Conservation (phyloP, 176 grass and related monocot species). For the Cenchrus purpureus region DNA sequence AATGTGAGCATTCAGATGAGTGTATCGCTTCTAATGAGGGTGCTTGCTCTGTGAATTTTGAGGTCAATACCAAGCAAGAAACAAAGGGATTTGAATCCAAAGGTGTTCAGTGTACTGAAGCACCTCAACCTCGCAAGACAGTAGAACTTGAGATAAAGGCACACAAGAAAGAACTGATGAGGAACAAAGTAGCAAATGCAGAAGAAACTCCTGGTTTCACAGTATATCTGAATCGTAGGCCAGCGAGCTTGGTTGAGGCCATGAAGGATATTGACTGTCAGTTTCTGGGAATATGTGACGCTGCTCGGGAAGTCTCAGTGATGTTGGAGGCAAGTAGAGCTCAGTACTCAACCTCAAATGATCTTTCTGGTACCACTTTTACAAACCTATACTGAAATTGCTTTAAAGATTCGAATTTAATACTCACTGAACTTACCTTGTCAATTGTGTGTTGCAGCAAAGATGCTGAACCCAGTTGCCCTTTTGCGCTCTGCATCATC, state of each 20-base stretch:
- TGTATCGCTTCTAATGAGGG: constrained; percentile 42
- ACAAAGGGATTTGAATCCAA: constrained; percentile 64
- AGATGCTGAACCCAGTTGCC: constrained; percentile 80
- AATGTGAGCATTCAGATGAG: constrained; percentile 50
- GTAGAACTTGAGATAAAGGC: constrained; percentile 62
- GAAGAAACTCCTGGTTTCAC: constrained; percentile 92
- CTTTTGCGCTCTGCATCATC: constrained; percentile 78
- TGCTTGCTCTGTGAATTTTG: constrained; percentile 33
- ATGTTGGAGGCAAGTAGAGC: constrained; percentile 91
- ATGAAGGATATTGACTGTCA: constrained; percentile 86
- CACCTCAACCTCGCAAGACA: constrained; percentile 50
- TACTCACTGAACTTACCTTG: constrained; percentile 13
- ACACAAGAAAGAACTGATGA: constrained; percentile 69
- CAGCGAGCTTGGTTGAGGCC: constrained; percentile 69
- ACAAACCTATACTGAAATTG: constrained; percentile 36
- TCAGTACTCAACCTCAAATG: constrained; percentile 74
- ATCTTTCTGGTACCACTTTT: constrained; percentile 84
- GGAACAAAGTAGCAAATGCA: constrained; percentile 67
- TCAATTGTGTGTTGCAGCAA: constrained; percentile 57
- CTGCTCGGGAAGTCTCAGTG: constrained; percentile 83
- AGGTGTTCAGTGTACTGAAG: constrained; percentile 54
- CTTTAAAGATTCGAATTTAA: constrained; percentile 44
- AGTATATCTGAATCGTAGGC: constrained; percentile 84
- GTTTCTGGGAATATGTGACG: constrained; percentile 74
- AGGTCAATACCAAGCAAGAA: constrained; percentile 55